These are phyloP conservation scores for Puccinia novopanici DNA, from an alignment of 1,284 basidiomycete species.

Conservation along the genomic window DNA sequence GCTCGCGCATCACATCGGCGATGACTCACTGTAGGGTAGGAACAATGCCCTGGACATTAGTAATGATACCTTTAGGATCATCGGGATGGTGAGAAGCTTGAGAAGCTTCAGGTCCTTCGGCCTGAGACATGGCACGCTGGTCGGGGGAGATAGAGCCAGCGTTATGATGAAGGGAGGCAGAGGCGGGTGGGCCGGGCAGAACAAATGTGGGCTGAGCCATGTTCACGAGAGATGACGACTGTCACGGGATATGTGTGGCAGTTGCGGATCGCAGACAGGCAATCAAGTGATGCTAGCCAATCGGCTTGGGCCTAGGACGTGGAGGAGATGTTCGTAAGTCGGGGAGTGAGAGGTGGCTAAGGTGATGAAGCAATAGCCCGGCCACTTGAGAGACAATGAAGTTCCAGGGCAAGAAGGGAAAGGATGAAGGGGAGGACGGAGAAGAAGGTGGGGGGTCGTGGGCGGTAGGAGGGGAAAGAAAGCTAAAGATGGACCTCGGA, in stretches of 20 bases:
- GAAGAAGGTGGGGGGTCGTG: not conserved
- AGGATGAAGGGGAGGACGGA: not conserved
- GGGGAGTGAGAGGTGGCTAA: not conserved
- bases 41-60: conserved; percentile 59
- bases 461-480: not conserved
- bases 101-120: conserved; percentile 48
- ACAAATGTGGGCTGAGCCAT: conserved; percentile 46
- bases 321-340: too few relatives aligned
- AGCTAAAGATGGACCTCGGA: not conserved
- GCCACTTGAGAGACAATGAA: conserved; percentile 48
- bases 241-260: not conserved
- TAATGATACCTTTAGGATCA: conserved; percentile 53
- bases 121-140: conserved; percentile 13
- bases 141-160: conserved; percentile 37
- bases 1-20: not conserved
- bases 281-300: too few relatives aligned
- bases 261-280: not conserved
- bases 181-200: conserved; percentile 47
- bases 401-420: conserved; percentile 39
- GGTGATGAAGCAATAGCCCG: not conserved
- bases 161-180: conserved; percentile 24
- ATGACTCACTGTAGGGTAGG: conserved; percentile 60
- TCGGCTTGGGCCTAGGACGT: too few relatives aligned
- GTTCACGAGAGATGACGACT: not conserved
- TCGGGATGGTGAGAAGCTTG: conserved; percentile 49